Base-by-base conservation (phyloP, 768 basidiomycete genomes). In the Pseudohyphozyma bogoriensis region DNA sequence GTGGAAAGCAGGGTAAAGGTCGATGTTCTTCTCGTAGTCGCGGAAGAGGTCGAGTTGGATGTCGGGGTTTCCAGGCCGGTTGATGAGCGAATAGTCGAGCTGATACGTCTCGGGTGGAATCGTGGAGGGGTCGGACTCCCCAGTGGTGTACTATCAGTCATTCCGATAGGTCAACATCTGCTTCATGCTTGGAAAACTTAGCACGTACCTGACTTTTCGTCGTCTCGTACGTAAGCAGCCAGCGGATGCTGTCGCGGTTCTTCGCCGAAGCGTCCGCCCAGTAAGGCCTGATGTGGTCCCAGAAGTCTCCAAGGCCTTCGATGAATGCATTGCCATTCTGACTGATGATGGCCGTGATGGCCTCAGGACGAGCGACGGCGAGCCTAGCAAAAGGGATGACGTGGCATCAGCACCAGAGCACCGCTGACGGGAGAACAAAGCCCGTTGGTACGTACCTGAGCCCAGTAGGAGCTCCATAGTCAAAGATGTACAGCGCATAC, bases 301-400 rank as follows among this genome's bases (percentile, higher is more conserved):
- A 80, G 64, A 77, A 78, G 20, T 39, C 55, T 1, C 77, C 76
- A 7, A 80, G 67, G 0, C 79, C 80, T 36, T 77, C 79, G 5
- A 69, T 72, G 66, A 77, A 80, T 0, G 77, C 77, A 65, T 80
- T 80, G 11, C 79, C 80, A 63, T 79, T 80, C 69, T 81, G 80
- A 2, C 74, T 60, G 62, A 80, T 73, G 63, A 80, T 75, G 4
- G 75, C 79, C 4, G 72, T 76, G 64, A 80, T 73, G 26, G 72
- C 72, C 12, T 74, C 67, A 0, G 79, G 79, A 10, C 76, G 75
- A 4, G 73, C 60, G 7, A 79, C 70, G 4, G 78, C 78, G 37
- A 79, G 69, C 59, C 77, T 74, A 44, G n/a, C 15, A 13, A n/a
- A 13, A 13, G 45, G 8, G 16, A 24, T 46, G 45, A 24, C 10